Percentiles rank a stretch among this genome's conserved stretches.
phyloP scores from a whole-genome alignment of 139 green algal species.

The Desmodesmus armatus region DNA sequence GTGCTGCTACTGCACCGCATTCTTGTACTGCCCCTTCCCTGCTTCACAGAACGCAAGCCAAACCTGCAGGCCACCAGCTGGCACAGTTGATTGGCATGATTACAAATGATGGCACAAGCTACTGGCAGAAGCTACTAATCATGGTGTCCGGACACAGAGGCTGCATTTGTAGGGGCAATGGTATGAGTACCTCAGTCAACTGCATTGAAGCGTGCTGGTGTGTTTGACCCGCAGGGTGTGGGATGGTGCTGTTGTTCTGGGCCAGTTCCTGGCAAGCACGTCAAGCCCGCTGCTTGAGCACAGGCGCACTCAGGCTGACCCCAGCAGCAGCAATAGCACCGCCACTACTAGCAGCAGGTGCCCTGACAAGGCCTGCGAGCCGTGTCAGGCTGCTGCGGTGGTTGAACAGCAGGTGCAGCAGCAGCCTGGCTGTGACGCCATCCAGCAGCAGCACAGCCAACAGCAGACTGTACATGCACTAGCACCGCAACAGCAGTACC shows the following conservation, averaged over 20 bases:
- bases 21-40: too few species aligned
- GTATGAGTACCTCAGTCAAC: too few species aligned
- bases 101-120: too few species aligned
- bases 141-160: too few species aligned
- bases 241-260: conserved; percentile 57
- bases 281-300: background rate
- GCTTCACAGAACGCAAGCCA: too few species aligned
- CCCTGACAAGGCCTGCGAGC: background rate
- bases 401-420: background rate
- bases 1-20: too few species aligned
- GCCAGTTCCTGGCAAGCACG: conserved; percentile 53
- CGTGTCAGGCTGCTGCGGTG: background rate
- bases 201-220: too few species aligned
- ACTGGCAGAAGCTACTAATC: too few species aligned
- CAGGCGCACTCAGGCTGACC: background rate
- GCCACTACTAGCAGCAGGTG: background rate
- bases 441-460: background rate
- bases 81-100: too few species aligned
- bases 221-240: background rate
- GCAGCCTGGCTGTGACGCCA: background rate
- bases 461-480: background rate
- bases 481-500: too few species aligned
- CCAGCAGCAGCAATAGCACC: background rate
- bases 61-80: too few species aligned
- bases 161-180: too few species aligned